phyloP scores from a whole-genome alignment of 2,329 filamentous ascomycete genomes.

The Podosphaera xanthii region DNA sequence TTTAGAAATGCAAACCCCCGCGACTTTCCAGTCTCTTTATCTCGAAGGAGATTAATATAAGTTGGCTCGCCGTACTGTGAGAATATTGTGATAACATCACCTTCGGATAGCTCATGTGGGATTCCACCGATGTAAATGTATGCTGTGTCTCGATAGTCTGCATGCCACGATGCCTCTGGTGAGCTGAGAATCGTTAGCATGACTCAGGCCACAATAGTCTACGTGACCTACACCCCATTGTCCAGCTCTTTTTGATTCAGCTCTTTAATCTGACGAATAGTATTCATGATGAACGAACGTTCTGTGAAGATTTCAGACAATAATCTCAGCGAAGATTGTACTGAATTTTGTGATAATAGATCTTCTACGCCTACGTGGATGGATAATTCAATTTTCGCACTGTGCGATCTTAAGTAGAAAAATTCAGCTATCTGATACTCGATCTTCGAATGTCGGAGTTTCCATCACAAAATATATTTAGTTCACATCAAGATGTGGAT shows the following conservation, averaged over 20 bases:
- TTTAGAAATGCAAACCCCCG: conserved; percentile 91
- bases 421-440: too few relatives aligned
- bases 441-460: too few relatives aligned
- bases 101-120: conserved; percentile 79
- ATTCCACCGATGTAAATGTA: conserved; percentile 92
- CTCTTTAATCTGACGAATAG: conserved; percentile 74
- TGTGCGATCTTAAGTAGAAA: too few relatives aligned
- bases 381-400: too few relatives aligned
- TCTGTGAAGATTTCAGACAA: conserved; percentile 4
- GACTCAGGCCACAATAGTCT: not conserved
- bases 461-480: too few relatives aligned
- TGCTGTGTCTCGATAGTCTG: conserved; percentile 91
- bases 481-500: too few relatives aligned
- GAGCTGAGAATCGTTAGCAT: conserved; percentile 25
- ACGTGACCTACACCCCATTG: conserved; percentile 45
- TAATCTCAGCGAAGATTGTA: too few relatives aligned
- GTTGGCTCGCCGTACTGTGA: conserved; percentile 92
- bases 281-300: conserved; percentile 44
- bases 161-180: conserved; percentile 82
- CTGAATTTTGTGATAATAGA: too few relatives aligned
- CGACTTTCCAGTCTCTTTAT: conserved; percentile 90
- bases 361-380: too few relatives aligned
- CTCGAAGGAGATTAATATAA: conserved; percentile 74
- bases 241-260: conserved; percentile 92
- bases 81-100: conserved; percentile 89